Percentiles rank a stretch among this genome's conserved stretches.
phyloP scores from a whole-genome alignment of 2,329 filamentous ascomycete species.

The Pseudogymnoascus sp. region DNA sequence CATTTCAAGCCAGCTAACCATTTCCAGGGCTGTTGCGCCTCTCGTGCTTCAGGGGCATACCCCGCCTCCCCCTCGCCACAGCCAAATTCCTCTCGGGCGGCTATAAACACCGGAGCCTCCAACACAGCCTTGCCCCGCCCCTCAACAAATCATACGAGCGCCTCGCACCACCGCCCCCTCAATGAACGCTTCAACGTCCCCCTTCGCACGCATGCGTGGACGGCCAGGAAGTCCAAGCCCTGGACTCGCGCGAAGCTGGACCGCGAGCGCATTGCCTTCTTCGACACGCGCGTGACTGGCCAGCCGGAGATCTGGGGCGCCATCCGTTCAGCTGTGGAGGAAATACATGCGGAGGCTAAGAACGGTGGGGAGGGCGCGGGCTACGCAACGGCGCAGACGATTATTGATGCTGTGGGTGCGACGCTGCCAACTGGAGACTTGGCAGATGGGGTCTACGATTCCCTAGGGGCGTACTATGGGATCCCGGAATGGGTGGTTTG shows the following conservation, averaged over 20 bases:
- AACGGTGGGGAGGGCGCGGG: slow-evolving; percentile 28
- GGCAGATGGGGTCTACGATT: slow-evolving; percentile 65
- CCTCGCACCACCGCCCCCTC: slow-evolving; percentile 33
- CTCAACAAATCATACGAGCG: slow-evolving; percentile 19
- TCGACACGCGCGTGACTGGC: slow-evolving; percentile 80
- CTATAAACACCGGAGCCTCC: slow-evolving; percentile 15
- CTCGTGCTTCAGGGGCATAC: not conserved
- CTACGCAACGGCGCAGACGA: slow-evolving; percentile 66
- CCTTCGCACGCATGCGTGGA: slow-evolving; percentile 59
- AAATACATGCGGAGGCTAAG: slow-evolving; percentile 46
- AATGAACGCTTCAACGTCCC: slow-evolving; percentile 65
- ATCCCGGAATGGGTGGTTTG: slow-evolving; percentile 62
- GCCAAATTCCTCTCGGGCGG: not conserved
- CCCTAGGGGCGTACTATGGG: slow-evolving; percentile 61
- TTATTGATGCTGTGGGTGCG: slow-evolving; percentile 70
- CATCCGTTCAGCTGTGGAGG: slow-evolving; percentile 58
- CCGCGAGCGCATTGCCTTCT: slow-evolving; percentile 73
- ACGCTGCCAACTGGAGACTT: slow-evolving; percentile 68
- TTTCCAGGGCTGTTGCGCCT: not conserved
- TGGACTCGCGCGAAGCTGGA: slow-evolving; percentile 68
- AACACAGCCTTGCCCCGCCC: slow-evolving; percentile 19
- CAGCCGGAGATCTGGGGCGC: slow-evolving; percentile 74
- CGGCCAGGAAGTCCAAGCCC: slow-evolving; percentile 45
- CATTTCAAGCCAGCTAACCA: not conserved
- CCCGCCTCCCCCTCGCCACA: not conserved